Conservation (phyloP, 108 stramenopile genomes). For the Bacterosira constricta region DNA sequence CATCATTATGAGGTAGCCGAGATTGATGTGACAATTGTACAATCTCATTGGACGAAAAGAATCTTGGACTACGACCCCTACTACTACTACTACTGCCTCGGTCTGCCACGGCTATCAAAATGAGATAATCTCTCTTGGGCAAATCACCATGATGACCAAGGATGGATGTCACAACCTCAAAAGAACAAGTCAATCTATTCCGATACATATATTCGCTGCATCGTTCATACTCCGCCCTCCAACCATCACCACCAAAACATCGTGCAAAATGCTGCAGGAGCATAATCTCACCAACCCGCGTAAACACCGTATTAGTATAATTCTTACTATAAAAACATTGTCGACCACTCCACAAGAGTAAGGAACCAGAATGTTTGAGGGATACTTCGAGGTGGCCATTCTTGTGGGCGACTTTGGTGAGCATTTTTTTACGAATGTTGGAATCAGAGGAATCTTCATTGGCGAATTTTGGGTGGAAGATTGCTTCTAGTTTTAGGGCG, state of each 20-base stretch:
- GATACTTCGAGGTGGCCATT: slow-evolving; percentile 83
- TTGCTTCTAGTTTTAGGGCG: slow-evolving; percentile 70
- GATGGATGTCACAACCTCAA: slow-evolving; percentile 78
- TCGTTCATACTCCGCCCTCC: slow-evolving; percentile 45
- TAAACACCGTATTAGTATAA: slow-evolving; percentile 67
- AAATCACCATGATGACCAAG: slow-evolving; percentile 84
- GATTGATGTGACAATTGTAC: slow-evolving; percentile 68
- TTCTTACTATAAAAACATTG: slow-evolving; percentile 85
- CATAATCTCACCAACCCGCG: slow-evolving; percentile 71
- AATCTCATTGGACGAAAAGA: slow-evolving; percentile 67
- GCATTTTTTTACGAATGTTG: slow-evolving; percentile 69
- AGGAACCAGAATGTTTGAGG: slow-evolving; percentile 87
- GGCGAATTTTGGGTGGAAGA: slow-evolving; percentile 91
- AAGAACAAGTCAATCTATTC: slow-evolving; percentile 67
- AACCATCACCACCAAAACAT: slow-evolving; percentile 1
- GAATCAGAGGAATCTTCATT: slow-evolving; percentile 67
- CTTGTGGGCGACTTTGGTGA: slow-evolving; percentile 31
- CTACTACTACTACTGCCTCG: neutral
- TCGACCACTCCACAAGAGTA: slow-evolving; percentile 86
- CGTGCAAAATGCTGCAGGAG: slow-evolving; percentile 73
- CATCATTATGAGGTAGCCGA: slow-evolving; percentile 86
- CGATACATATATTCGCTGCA: slow-evolving; percentile 66
- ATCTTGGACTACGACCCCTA: slow-evolving; percentile 39
- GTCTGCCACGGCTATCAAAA: slow-evolving; percentile 83
- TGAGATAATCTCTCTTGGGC: slow-evolving; percentile 74